Conservation (phyloP, 805 yeast species). For the Candida yuanshanica region DNA sequence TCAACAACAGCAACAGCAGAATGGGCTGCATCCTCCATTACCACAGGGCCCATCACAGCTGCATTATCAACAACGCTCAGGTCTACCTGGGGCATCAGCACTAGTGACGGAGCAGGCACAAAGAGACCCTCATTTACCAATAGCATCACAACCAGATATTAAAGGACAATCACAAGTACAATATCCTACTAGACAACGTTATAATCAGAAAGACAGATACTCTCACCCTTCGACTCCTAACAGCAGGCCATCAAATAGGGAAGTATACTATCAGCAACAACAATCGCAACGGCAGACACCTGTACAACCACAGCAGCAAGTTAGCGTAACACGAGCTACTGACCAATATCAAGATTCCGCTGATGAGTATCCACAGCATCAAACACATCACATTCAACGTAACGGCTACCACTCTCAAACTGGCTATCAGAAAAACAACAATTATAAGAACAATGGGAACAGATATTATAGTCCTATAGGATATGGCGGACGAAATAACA, state of each 20-base stretch:
- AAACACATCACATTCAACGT: background rate
- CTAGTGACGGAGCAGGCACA: no score
- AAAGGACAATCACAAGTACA: background rate
- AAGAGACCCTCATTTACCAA: background rate
- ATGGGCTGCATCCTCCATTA: background rate
- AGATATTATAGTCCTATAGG: background rate
- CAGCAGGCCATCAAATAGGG: background rate
- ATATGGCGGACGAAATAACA: background rate
- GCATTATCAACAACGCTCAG: background rate
- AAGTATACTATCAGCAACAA: background rate
- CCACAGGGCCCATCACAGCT: background rate
- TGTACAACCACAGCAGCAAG: background rate
- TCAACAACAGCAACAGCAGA: background rate
- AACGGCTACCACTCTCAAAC: background rate
- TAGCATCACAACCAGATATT: background rate
- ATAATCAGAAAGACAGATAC: background rate
- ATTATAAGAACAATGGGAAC: background rate
- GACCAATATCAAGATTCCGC: background rate
- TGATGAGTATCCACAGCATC: background rate
- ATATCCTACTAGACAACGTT: background rate
- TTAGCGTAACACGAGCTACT: background rate
- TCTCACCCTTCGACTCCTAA: background rate
- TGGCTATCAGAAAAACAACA: background rate
- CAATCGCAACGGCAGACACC: no score
- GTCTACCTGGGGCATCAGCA: no score